Evolutionary conservation across 345 rosid genomes (phyloP).

Genomic region (Hirschfeldia incana): DNA sequence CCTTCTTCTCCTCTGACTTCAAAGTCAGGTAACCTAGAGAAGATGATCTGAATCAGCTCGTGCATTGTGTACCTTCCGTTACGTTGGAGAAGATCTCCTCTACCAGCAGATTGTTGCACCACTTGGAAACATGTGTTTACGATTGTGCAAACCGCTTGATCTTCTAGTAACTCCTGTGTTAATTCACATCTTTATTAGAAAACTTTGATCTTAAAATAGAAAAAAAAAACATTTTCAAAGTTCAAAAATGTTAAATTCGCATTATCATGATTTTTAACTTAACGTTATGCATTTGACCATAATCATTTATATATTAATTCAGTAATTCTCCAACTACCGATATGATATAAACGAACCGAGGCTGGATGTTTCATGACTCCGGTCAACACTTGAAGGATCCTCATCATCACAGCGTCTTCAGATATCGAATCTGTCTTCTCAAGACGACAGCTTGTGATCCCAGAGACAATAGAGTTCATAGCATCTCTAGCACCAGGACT

Average conservation of each 20-base stretch:
- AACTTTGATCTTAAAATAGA: neutral
- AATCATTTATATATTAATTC: neutral
- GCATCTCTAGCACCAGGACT: conserved; percentile 76
- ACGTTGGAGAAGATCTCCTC: conserved; percentile 85
- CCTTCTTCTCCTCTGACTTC: conserved; percentile 48
- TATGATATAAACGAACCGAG: conserved; percentile 17
- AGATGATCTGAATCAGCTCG: conserved; percentile 76
- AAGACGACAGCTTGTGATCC: conserved; percentile 76
- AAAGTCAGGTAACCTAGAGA: conserved; percentile 61
- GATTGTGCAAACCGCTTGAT: conserved; percentile 72
- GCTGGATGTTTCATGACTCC: conserved; percentile 63
- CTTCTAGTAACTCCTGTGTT: conserved; percentile 49
- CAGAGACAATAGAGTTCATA: conserved; percentile 53
- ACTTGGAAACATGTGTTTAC: conserved; percentile 92
- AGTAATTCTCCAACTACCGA: neutral
- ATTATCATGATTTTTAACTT: no score
- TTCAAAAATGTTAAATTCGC: neutral
- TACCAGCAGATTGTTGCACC: conserved; percentile 66
- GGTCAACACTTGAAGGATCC: conserved; percentile 70
- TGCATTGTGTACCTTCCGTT: conserved; percentile 79
- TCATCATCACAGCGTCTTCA: conserved; percentile 84
- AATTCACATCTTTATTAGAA: neutral
- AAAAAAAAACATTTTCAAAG: neutral
- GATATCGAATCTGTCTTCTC: conserved; percentile 63
- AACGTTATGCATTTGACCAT: no score